Evolutionary conservation across 371 early-diverging fungal genomes (phyloP).

Genomic region (Mortierella sp.): DNA sequence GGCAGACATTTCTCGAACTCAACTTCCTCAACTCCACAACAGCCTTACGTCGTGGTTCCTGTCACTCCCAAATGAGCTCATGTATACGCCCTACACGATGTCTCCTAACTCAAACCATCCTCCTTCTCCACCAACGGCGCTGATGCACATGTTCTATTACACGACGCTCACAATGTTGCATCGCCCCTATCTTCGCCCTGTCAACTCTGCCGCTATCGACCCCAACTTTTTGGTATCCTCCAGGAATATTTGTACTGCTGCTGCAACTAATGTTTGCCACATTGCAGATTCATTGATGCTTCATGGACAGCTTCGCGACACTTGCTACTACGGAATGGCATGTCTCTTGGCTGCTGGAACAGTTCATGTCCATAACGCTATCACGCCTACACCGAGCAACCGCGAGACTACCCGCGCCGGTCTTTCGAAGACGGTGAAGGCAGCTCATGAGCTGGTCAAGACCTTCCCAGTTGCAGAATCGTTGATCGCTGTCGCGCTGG

Average conservation of each 20-base stretch:
- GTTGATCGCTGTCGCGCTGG: conserved; percentile 53
- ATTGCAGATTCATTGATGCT: conserved; percentile 56
- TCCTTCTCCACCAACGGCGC: conserved; percentile 51
- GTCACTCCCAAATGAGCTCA: conserved; percentile 55
- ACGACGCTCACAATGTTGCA: conserved; percentile 54
- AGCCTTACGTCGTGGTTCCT: conserved; percentile 56
- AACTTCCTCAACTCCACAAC: conserved; percentile 54
- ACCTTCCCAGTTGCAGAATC: conserved; percentile 57
- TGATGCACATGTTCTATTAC: conserved; percentile 58
- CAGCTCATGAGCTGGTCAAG: conserved; percentile 55
- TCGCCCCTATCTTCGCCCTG: conserved; percentile 55
- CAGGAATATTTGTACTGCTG: conserved; percentile 54
- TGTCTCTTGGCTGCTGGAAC: conserved; percentile 56
- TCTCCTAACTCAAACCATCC: conserved; percentile 57
- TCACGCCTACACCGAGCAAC: conserved; percentile 51
- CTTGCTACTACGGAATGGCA: conserved; percentile 56
- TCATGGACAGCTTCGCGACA: conserved; percentile 55
- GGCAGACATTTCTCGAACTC: conserved; percentile 53
- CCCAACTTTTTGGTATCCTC: conserved; percentile 55
- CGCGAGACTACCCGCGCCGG: conserved; percentile 55
- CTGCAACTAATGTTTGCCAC: conserved; percentile 55
- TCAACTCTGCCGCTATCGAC: conserved; percentile 54
- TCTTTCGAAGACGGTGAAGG: conserved; percentile 56
- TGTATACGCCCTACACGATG: conserved; percentile 58
- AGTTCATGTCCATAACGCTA: conserved; percentile 55